Evolutionary conservation across 2,329 filamentous ascomycete species (phyloP), one percentile per base, ranked within the genome.

Genomic region (Claviceps spartinae): DNA sequence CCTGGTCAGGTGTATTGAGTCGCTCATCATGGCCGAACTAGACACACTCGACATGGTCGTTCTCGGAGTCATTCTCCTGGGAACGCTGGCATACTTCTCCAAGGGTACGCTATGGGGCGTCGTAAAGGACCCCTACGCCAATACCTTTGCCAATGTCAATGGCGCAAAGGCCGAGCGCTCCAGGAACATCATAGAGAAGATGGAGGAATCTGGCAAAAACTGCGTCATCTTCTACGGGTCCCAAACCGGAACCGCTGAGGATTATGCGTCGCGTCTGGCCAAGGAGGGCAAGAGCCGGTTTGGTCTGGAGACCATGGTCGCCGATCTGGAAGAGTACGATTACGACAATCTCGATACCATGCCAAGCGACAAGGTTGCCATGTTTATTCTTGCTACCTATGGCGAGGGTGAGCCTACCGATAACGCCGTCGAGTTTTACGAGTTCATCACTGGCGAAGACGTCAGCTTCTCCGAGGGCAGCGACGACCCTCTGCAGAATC

Each of bases 191-290:
- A 66, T 96, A 55, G 87, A 97, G 76, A 95, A 95, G 73, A 86
- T 98, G 83, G 87, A 96, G 22, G 89, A 97, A 73, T 83, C 82
- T 11, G 85, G 83, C 69, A 98, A 97, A 75, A 97, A 98, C 73
- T 96, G 91, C 69, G 85, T 98, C 58, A 85, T 98, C 63, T 96
- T 98, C 76, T 98, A 96, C 67, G 93, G 93, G 59, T 98, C 93
- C 36, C 93, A 98, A 73, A 98, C 93, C 20, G 93, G 93, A 62
- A 98, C 93, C 42, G 93, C 93, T 48, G 94, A 98, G 72, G 93
- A 98, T 69, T 98, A 98, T 65, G 94, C 93, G 58, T 95, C 91
- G 13, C 82, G 94, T 61, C 75, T 98, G 60, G 89, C 93, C 59
- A 98, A 98, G 77, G 93, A 98, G 71, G 93, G 93, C 63, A 91